phyloP scores from a whole-genome alignment of 139 green algal genomes.

The Picochlorum sp. region DNA sequence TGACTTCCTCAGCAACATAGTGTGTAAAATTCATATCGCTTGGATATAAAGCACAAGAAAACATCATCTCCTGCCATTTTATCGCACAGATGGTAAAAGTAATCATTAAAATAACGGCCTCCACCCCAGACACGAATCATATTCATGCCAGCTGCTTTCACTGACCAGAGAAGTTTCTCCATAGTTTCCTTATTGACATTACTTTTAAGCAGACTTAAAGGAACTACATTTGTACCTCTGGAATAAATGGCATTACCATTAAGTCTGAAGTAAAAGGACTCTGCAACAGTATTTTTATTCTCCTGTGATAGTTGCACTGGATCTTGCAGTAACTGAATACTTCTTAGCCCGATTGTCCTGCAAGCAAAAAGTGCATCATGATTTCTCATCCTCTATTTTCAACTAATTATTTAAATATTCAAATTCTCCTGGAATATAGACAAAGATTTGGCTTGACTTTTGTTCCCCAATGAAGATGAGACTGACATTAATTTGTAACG shows the following conservation, averaged over 20 bases:
- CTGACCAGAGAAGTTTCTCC: slow-evolving; percentile 25
- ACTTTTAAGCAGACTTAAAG: slow-evolving; percentile 36
- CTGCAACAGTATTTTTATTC: slow-evolving; percentile 6
- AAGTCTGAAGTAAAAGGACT: slow-evolving; percentile 62
- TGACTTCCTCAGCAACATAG: slow-evolving; percentile 30
- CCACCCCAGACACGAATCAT: slow-evolving; percentile 67
- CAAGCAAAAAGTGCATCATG: no score
- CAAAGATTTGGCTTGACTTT: no score
- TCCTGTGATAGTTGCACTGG: no score
- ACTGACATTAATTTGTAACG: no score
- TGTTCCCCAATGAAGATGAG: no score
- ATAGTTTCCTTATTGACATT: slow-evolving; percentile 4
- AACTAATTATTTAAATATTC: no score
- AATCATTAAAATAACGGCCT: slow-evolving; percentile 33
- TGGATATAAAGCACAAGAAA: slow-evolving; percentile 47
- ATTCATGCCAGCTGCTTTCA: slow-evolving; percentile 56
- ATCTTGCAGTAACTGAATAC: no score
- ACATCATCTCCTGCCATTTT: slow-evolving; percentile 66
- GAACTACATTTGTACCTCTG: slow-evolving; percentile 62
- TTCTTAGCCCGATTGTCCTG: no score
- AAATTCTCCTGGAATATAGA: no score
- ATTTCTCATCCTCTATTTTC: no score
- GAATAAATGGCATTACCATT: slow-evolving; percentile 57
- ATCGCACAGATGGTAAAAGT: slow-evolving; percentile 57
- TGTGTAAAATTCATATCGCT: slow-evolving; percentile 20